Conservation (phyloP, 352 stramenopile genomes). For the Phytophthora cryptogea region DNA sequence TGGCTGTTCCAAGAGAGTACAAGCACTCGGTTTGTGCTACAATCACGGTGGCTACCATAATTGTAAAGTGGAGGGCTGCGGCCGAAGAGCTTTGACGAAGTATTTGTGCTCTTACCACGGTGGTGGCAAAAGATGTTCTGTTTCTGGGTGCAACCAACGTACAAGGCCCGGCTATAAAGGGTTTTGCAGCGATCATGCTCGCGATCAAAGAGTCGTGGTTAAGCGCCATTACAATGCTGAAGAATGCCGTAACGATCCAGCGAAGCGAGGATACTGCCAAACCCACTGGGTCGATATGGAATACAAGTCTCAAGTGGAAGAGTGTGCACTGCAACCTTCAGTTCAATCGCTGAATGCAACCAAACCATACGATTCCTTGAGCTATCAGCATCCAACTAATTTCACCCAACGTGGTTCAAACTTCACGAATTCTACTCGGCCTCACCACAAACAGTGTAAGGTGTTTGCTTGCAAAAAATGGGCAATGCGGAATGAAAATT, state of each 20-base stretch:
- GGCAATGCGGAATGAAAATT: constrained; percentile 2
- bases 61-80: constrained; percentile 16
- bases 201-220: neutral
- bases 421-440: neutral
- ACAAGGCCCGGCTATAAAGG: neutral
- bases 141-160: constrained; percentile 5
- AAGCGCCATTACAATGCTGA: neutral
- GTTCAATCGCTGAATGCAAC: neutral
- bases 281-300: neutral
- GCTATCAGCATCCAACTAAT: neutral
- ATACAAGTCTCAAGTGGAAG: neutral
- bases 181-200: constrained; percentile 11
- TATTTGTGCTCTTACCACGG: constrained; percentile 10
- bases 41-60: constrained; percentile 13
- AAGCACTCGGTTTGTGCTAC: constrained; percentile 11
- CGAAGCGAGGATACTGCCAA: neutral
- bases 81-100: neutral
- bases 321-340: neutral
- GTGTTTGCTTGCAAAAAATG: constrained; percentile 4
- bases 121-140: neutral
- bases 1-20: neutral
- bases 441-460: constrained; percentile 2
- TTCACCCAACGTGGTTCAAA: neutral
- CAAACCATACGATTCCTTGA: neutral
- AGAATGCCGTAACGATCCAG: neutral